Percentiles rank a stretch among this genome's conserved stretches.
phyloP scores from a whole-genome alignment of 2,329 filamentous ascomycete genomes.

The Botrytis squamosa region DNA sequence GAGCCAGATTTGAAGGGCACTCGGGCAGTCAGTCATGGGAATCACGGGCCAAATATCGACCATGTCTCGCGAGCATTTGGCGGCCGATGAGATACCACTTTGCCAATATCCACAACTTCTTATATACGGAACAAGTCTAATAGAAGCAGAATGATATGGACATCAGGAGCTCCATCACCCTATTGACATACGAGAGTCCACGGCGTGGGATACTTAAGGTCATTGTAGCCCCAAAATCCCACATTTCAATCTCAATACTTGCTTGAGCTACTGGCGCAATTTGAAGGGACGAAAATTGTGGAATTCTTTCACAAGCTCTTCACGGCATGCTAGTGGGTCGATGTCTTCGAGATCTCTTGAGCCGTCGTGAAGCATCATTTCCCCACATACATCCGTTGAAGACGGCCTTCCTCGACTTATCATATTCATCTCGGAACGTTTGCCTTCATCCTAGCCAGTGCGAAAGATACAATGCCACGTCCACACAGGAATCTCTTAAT shows the following conservation, averaged over 20 bases:
- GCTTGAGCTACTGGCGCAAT: neutral
- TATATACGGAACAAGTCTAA: neutral
- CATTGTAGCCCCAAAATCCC: neutral
- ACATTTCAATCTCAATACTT: neutral
- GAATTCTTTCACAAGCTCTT: neutral
- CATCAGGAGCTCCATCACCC: neutral
- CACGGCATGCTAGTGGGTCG: neutral
- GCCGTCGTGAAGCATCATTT: neutral
- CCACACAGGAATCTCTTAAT: neutral
- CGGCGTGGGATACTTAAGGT: neutral
- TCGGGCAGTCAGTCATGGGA: slow-evolving; percentile 8
- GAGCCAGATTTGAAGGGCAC: neutral
- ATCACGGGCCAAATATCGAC: slow-evolving; percentile 5
- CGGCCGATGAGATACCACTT: neutral
- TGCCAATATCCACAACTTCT: neutral
- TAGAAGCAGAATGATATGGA: neutral
- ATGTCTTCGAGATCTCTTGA: neutral
- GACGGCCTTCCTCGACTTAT: neutral
- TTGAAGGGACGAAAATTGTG: neutral
- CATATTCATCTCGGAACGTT: neutral
- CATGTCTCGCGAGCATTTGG: neutral
- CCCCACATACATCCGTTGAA: neutral
- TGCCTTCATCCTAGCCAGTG: neutral
- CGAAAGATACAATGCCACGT: neutral
- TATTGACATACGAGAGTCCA: neutral